Base-by-base conservation (phyloP, 129 eudicot genomes). In the Calendula officinalis region DNA sequence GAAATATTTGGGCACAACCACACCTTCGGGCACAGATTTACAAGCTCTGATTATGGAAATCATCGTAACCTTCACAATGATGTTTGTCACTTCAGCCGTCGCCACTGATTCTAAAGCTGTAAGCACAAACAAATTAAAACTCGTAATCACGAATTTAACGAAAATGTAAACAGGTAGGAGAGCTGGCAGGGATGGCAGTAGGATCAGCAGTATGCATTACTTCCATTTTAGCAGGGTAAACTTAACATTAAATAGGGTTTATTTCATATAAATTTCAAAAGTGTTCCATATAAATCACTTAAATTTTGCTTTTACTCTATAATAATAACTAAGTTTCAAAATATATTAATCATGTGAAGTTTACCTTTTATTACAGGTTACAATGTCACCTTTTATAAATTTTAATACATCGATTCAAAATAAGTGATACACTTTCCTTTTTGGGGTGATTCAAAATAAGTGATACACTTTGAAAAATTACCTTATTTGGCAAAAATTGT, bases 201-300 rank as follows among this genome's bases (percentile, higher is more conserved):
- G 98, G 98, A 45, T 84, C 96, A 11, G 78, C 98, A 35, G 96
- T 91, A 13, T 91, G 98, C 77, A 91, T 91, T 64, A 80, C 96
- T 45, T 87, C 98, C 11, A 85, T 91, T 60, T 71, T 91, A 68
- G 98, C 94, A 22, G 98, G 98, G 98, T 91, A 76, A 53, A 59
- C n/a, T n/a, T n/a, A n/a, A n/a, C n/a, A n/a, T n/a, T n/a, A n/a
- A n/a, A n/a, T n/a, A n/a, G n/a, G n/a, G n/a, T n/a, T n/a, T n/a
- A n/a, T n/a, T n/a, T n/a, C n/a, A n/a, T n/a, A n/a, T n/a, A n/a
- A n/a, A n/a, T n/a, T n/a, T n/a, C n/a, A n/a, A n/a, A n/a, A n/a
- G n/a, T n/a, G n/a, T n/a, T 7, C 49, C 9, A 1, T 44, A 36
- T 37, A n/a, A 35, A 13, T 37, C n/a, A 35, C 30, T 37, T 3